Evolutionary conservation across 1,139 yeast species (phyloP).

Genomic region (Magnusiomyces ingens): DNA sequence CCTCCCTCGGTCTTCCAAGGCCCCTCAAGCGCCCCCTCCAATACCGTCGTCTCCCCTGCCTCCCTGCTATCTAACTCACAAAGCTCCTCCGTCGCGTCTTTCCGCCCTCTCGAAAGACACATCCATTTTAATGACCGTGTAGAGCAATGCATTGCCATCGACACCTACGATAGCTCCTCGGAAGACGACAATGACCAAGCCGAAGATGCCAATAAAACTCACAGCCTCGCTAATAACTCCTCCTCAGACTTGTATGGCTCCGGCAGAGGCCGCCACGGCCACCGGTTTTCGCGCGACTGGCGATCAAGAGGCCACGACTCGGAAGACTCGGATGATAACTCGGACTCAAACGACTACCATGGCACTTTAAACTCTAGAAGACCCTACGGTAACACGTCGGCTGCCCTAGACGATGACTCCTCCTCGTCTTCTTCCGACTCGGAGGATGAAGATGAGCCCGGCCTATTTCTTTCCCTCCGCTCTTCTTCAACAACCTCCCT

Average conservation of each 20-base stretch:
- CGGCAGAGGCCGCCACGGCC: too few relatives aligned
- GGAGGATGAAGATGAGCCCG: slow-evolving; percentile 61
- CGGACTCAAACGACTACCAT: too few relatives aligned
- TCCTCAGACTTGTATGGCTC: too few relatives aligned
- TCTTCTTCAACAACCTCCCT: slow-evolving; percentile 34
- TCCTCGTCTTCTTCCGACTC: not conserved
- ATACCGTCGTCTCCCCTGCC: not conserved
- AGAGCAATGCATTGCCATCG: slow-evolving; percentile 80
- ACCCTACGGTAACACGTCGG: not conserved
- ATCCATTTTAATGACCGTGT: slow-evolving; percentile 92
- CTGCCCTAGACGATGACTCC: not conserved
- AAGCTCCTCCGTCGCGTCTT: slow-evolving; percentile 4
- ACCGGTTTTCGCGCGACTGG: too few relatives aligned
- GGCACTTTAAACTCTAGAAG: too few relatives aligned
- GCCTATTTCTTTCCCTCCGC: slow-evolving; percentile 53
- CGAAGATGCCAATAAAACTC: slow-evolving; percentile 36
- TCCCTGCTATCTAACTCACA: not conserved
- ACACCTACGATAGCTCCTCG: slow-evolving; percentile 27
- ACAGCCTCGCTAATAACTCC: not conserved
- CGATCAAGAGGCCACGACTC: too few relatives aligned
- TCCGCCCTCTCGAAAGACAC: slow-evolving; percentile 38
- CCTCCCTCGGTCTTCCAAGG: slow-evolving; percentile 1
- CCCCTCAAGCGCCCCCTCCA: not conserved
- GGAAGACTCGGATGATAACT: too few relatives aligned
- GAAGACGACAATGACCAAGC: slow-evolving; percentile 40